Conservation (phyloP, 225 moss, liverwort and hornwort genomes). For the Pseudisothecium myosuroides region DNA sequence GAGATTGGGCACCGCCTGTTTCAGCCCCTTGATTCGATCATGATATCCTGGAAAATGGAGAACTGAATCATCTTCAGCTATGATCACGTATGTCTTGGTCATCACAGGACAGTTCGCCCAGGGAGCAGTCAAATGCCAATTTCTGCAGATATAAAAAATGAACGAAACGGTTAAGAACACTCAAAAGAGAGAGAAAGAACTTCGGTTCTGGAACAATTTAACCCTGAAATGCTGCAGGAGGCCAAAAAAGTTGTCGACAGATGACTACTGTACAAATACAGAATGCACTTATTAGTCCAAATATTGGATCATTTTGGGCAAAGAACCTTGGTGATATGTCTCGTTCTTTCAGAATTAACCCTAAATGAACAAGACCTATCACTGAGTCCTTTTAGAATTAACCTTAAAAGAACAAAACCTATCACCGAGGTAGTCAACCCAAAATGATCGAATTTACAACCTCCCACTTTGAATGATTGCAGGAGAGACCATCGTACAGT, state of each 20-base stretch:
- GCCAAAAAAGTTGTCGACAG: not conserved
- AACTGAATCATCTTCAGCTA: constrained; percentile 6
- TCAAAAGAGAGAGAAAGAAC: not conserved
- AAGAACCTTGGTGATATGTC: not conserved
- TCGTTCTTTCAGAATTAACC: not conserved
- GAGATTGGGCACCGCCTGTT: not conserved
- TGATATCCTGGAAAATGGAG: not conserved
- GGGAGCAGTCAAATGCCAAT: not conserved
- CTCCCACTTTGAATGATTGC: not conserved
- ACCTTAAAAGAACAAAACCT: not conserved
- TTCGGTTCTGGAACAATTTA: too few relatives aligned
- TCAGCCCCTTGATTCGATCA: not conserved
- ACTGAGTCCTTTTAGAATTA: too few relatives aligned
- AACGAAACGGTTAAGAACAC: not conserved
- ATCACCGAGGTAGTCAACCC: not conserved
- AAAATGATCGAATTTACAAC: not conserved
- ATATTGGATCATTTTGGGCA: not conserved
- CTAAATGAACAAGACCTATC: not conserved
- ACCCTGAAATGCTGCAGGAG: not conserved
- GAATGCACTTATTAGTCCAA: not conserved
- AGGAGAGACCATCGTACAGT: not conserved
- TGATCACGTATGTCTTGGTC: not conserved
- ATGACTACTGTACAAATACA: not conserved
- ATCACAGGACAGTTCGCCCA: not conserved
- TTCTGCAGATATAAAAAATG: not conserved